Evolutionary conservation across 1,284 basidiomycete species (phyloP), one percentile per base, ranked within the genome.

Genomic region (Heterobasidion annosum): DNA sequence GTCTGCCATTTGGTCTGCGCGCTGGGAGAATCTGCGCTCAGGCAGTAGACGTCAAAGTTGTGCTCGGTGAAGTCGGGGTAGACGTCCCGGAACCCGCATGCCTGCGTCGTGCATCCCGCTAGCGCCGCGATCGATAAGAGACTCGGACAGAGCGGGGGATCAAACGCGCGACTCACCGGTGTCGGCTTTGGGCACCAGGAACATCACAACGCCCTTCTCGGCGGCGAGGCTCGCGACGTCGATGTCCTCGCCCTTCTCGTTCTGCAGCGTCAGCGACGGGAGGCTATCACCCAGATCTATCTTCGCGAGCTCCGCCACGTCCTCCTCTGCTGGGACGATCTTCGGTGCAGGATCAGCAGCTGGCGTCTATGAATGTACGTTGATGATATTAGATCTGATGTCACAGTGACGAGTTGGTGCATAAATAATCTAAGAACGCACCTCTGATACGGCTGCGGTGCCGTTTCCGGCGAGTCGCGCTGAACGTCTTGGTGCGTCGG

Each of bases 61-160:
- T 78, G 65, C 5, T 78, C 73, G 2, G 77, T 73, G 66, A 95
- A 94, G 59, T 90, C 85, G 8, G 81, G 76, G 67, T 89, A 89
- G 48, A 74, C 73, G 67, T 97, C 93, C 37, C 93, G 81, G 76
- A 88, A 95, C 3, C 85, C 88, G 66, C 93, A 95, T 0, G 93
- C 93, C 68, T 96, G 93, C 40, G 72, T 86, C 2, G 91, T 94
- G 72, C 92, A 94, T 40, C 91, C 90, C 50, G 88, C 91, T 44
- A 46, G 50, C 25, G 37, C 8, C 34, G 8, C 33, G 47, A 37
- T 44, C 16, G 10, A n/a, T 34, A 37, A 18, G 44, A 12, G 37
- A 18, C 12, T 35, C 19, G 16, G 33, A 4, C 12, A 15, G 19
- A n/a, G 0, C 12, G 34, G 15, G 16, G 48, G 34, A 16, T 40